Evolutionary conservation across 2,329 filamentous ascomycete species (phyloP).

Genomic region (Fusarium irregulare): DNA sequence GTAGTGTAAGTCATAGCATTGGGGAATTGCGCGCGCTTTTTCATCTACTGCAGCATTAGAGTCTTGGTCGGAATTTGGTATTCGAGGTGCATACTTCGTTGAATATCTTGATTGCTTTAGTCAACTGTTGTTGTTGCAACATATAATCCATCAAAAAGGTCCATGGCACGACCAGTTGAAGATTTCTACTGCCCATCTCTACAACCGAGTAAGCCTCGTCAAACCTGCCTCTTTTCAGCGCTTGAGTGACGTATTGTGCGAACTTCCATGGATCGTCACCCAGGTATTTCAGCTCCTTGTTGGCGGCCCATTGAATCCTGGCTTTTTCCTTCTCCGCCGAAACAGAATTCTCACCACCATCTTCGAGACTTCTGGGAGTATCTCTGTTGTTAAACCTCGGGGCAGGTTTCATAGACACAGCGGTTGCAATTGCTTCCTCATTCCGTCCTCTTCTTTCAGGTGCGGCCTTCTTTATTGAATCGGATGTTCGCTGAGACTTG

Average conservation of each 20-base stretch:
- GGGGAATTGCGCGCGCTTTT: conserved; percentile 85
- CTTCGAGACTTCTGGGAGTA: conserved; percentile 39
- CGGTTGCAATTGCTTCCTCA: conserved; percentile 13
- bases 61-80: not conserved
- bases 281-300: conserved; percentile 70
- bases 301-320: conserved; percentile 54
- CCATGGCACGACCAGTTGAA: conserved; percentile 81
- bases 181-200: conserved; percentile 73
- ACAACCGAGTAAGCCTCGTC: conserved; percentile 76
- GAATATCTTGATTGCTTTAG: conserved; percentile 80
- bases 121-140: conserved; percentile 69
- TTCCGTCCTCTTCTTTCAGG: not conserved
- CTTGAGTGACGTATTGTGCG: conserved; percentile 71
- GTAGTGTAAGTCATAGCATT: conserved; percentile 87
- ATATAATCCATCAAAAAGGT: conserved; percentile 84
- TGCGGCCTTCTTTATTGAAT: conserved; percentile 20
- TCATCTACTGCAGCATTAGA: conserved; percentile 74
- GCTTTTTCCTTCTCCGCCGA: conserved; percentile 39
- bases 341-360: conserved; percentile 22
- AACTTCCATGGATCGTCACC: conserved; percentile 77
- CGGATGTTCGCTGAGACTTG: conserved; percentile 19
- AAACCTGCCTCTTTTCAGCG: conserved; percentile 68
- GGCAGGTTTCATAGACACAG: not conserved
- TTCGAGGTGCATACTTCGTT: conserved; percentile 71
- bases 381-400: conserved; percentile 28